Evolutionary conservation across 306 rosid genomes (phyloP), one percentile per base, ranked within the genome.

Genomic region (Crotalaria pallida): DNA sequence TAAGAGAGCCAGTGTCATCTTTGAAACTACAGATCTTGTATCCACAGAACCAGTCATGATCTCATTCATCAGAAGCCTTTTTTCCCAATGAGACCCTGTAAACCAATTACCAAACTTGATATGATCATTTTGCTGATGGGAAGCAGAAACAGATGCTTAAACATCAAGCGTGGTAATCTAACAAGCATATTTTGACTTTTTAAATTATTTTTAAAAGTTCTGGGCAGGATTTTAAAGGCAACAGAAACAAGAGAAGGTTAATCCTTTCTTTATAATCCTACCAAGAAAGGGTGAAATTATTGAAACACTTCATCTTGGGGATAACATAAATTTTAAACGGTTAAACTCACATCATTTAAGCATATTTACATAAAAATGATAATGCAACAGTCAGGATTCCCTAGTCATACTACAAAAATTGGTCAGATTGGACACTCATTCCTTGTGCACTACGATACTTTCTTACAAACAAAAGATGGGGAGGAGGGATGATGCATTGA

Each of bases 21-120:
- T 87, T 41, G 99, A 95, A 66, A 95, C 99, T 52, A 95, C 96
- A 44, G 97, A 95, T 89, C 91, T 89, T 34, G 99, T 95, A 82
- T 95, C 99, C 29, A 95, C 99, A 44, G 99, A 95, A 71, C 99
- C 97, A 12, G 99, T 95, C 99, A 95, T 91, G 48, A 95, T 95
- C 82, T 91, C 99, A 79, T 95, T 95, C 99, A 95, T 95, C 73
- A 95, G 69, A 71, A 95, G 91, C 85, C 99, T 87, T 76, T 95
- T 95, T 69, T 95, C 99, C 97, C 99, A 91, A 65, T 95, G 99
- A 58, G 97, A 95, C 19, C 99, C 99, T 94, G 81, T 75, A 75
- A 48, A 36, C 29, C 43, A 24, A 43, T 66, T 13, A 74, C 33
- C 29, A 53, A 69, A 65, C 12, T 63, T 38, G 26, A 15, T 43